These are phyloP conservation scores for Aegilops sharonensis DNA, from an alignment of 176 grass and related monocot species.

Conservation along the genomic window DNA sequence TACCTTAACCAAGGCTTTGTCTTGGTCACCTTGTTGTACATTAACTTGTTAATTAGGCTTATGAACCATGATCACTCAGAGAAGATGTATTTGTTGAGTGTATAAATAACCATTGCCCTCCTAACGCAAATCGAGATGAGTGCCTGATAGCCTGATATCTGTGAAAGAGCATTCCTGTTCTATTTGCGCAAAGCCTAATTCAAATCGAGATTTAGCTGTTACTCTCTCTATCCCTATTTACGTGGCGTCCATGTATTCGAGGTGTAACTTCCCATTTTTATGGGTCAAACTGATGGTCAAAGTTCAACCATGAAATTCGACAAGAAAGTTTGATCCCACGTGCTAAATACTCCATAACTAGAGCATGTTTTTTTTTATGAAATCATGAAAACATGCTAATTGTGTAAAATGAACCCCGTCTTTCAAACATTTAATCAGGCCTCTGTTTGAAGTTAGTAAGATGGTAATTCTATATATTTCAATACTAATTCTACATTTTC, in stretches of 20 bases:
- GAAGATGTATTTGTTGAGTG: not conserved
- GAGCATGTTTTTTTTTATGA: not conserved
- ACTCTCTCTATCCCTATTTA: too few species aligned
- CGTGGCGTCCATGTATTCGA: too few species aligned
- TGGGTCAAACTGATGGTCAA: not conserved
- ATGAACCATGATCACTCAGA: slow-evolving; percentile 38
- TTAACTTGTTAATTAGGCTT: slow-evolving; percentile 42
- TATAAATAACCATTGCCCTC: slow-evolving; percentile 27
- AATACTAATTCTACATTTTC: too few species aligned
- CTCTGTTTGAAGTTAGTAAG: not conserved
- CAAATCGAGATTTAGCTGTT: not conserved
- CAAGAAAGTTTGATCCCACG: not conserved
- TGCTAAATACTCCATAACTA: not conserved
- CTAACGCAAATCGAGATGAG: not conserved
- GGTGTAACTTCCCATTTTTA: not conserved
- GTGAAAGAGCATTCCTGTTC: not conserved
- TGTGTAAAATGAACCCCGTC: not conserved
- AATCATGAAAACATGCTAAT: not conserved
- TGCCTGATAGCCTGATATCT: not conserved
- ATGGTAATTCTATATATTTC: not conserved
- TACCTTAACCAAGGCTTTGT: slow-evolving; percentile 15
- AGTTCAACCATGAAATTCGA: not conserved
- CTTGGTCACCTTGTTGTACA: slow-evolving; percentile 48
- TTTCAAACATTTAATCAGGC: not conserved
- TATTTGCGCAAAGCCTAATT: not conserved